phyloP scores from a whole-genome alignment of 2,329 filamentous ascomycete genomes.

The Seiridium unicorne region DNA sequence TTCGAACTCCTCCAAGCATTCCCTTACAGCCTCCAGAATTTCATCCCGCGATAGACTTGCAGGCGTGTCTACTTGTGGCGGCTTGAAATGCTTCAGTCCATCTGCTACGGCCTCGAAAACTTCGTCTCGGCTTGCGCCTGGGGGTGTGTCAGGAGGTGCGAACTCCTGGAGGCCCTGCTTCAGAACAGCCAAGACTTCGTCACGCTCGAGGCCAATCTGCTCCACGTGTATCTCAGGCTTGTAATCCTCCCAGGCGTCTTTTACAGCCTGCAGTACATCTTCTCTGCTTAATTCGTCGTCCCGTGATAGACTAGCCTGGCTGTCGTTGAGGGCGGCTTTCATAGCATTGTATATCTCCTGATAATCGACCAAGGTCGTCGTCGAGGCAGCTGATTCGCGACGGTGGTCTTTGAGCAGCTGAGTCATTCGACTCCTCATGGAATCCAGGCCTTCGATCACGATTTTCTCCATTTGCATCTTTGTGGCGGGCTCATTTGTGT shows the following conservation, averaged over 20 bases:
- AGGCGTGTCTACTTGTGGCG: constrained; percentile 68
- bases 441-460: constrained; percentile 75
- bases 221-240: constrained; percentile 91
- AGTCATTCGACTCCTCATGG: constrained; percentile 83
- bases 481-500: constrained; percentile 50
- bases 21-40: constrained; percentile 77
- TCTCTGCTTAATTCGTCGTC: constrained; percentile 65
- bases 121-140: constrained; percentile 74
- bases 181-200: constrained; percentile 85
- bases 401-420: constrained; percentile 74
- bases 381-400: constrained; percentile 64
- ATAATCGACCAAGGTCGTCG: constrained; percentile 66
- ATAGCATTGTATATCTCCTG: constrained; percentile 85
- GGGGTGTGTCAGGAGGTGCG: constrained; percentile 50
- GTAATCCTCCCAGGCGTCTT: constrained; percentile 90
- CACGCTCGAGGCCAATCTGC: constrained; percentile 84
- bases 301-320: constrained; percentile 46
- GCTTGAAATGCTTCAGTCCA: constrained; percentile 76
- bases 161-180: constrained; percentile 83
- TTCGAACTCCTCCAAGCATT: constrained; percentile 81
- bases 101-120: constrained; percentile 84
- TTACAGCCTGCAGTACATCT: constrained; percentile 81
- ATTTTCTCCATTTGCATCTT: constrained; percentile 74
- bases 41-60: constrained; percentile 75
- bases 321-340: constrained; percentile 69